These are phyloP conservation scores for Tolypocladium album DNA, from an alignment of 2,329 filamentous ascomycete species.

Conservation along the genomic window DNA sequence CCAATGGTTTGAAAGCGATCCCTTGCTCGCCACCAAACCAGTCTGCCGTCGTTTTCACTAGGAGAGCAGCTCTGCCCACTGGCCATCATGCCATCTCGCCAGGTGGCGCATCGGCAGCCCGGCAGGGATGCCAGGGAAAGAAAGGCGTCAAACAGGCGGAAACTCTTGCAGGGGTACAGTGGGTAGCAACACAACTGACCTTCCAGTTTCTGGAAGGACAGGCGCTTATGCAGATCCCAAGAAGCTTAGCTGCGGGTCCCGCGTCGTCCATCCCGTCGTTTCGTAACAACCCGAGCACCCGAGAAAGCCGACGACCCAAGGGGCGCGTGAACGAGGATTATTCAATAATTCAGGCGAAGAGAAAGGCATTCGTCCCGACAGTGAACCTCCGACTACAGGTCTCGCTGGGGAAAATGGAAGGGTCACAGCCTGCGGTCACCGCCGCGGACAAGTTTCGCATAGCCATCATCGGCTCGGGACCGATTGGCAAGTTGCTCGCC, in stretches of 20 bases:
- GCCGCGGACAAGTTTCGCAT: constrained; percentile 5
- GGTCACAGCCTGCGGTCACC: neutral
- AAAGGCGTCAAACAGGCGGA: no score
- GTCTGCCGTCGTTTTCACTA: no score
- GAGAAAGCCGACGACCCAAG: neutral
- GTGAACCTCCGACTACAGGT: neutral
- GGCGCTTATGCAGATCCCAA: neutral
- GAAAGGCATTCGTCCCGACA: neutral
- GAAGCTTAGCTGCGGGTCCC: neutral
- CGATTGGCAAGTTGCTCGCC: constrained; percentile 1
- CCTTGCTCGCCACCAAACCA: no score
- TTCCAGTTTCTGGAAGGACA: neutral
- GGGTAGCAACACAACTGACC: neutral
- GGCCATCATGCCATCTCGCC: no score
- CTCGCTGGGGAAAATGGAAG: neutral
- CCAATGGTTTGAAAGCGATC: no score
- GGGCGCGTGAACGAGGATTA: neutral
- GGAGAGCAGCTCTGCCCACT: no score
- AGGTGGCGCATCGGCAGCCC: no score
- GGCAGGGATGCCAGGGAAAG: no score
- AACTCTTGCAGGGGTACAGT: neutral
- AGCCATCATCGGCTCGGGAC: constrained; percentile 2
- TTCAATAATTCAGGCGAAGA: neutral
- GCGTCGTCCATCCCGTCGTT: neutral
- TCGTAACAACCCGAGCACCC: neutral